Conservation (phyloP, 2,329 filamentous ascomycete genomes). For the Neoscytalidium dimidiatum region DNA sequence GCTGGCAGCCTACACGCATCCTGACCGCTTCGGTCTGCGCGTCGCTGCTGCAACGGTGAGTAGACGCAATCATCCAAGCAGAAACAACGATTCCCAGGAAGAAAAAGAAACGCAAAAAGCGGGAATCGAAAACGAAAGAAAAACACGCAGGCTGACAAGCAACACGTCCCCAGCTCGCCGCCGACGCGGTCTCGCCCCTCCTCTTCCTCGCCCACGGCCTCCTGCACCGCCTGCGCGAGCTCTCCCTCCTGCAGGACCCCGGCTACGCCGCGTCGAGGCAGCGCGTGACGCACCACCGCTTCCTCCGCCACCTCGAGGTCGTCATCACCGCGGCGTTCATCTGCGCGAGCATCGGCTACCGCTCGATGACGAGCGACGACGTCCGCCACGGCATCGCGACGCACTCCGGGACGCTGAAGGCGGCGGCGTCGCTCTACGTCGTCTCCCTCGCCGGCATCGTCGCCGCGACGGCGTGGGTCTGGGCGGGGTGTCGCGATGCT, state of each 20-base stretch:
- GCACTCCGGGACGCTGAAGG: background rate
- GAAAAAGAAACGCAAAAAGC: no score
- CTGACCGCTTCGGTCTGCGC: background rate
- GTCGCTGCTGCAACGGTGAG: conserved; percentile 5
- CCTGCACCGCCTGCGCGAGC: background rate
- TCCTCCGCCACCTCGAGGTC: background rate
- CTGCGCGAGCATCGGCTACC: background rate
- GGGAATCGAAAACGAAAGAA: no score
- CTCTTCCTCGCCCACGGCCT: background rate
- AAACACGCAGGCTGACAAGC: no score
- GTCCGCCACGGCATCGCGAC: background rate
- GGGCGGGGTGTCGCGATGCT: background rate
- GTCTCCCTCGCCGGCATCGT: background rate
- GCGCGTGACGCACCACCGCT: no score
- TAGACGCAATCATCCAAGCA: no score
- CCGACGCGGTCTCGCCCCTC: background rate
- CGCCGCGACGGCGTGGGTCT: background rate
- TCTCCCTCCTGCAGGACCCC: background rate
- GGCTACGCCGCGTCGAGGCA: background rate
- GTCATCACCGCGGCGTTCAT: background rate
- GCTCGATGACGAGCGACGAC: background rate
- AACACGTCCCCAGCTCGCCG: no score
- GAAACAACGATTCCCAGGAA: no score
- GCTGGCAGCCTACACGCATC: background rate
- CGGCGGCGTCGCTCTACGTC: background rate